Evolutionary conservation across 2,329 filamentous ascomycete species (phyloP).

Genomic region (Calycina herbarum): DNA sequence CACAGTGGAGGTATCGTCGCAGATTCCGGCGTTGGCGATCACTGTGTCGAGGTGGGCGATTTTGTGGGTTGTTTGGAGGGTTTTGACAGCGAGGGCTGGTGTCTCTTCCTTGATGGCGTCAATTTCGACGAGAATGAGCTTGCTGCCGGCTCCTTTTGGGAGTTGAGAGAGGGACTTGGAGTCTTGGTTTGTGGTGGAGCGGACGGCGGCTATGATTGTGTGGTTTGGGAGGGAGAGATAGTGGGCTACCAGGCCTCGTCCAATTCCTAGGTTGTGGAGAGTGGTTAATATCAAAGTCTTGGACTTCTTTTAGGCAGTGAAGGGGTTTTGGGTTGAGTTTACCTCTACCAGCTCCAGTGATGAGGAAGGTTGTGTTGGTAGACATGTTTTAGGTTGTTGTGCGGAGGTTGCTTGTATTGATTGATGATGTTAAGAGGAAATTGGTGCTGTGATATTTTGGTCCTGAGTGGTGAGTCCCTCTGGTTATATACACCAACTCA

Average conservation of each 20-base stretch:
- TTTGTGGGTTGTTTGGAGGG: not conserved
- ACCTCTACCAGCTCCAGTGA: not conserved
- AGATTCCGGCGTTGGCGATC: constrained; percentile 41
- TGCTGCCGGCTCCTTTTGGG: not conserved
- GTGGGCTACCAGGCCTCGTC: constrained; percentile 15
- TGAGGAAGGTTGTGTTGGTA: not conserved
- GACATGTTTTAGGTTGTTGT: not conserved
- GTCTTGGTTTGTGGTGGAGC: not conserved
- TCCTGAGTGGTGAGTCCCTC: too few relatives aligned
- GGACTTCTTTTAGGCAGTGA: not conserved
- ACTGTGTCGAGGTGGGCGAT: constrained; percentile 37
- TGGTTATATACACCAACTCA: too few relatives aligned
- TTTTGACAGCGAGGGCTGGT: not conserved
- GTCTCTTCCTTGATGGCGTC: constrained; percentile 20
- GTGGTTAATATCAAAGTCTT: not conserved
- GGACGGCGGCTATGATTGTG: constrained; percentile 20
- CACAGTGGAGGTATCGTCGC: constrained; percentile 30
- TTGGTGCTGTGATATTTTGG: too few relatives aligned
- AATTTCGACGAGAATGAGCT: constrained; percentile 41
- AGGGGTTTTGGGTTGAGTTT: not conserved
- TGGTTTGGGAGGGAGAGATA: constrained; percentile 18
- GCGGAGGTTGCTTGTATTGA: not conserved
- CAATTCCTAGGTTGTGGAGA: constrained; percentile 14
- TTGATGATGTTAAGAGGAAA: too few relatives aligned
- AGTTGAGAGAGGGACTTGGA: not conserved